These are phyloP conservation scores for Cryptococcus sp. DNA, from an alignment of 1,284 basidiomycete genomes.

Conservation along the genomic window DNA sequence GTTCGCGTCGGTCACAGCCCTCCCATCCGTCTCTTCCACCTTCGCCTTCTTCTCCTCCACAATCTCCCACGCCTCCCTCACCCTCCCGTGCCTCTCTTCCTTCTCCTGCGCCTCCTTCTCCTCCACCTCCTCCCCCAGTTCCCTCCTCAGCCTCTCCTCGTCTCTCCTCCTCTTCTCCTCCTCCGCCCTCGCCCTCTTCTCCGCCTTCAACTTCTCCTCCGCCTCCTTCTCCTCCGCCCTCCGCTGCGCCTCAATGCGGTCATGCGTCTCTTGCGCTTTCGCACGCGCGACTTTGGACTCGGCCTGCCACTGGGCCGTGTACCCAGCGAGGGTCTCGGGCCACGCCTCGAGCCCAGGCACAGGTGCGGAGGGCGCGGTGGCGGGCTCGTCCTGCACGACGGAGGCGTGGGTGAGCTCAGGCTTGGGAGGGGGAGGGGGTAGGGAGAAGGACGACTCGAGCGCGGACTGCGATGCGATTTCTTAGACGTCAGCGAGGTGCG, in stretches of 20 bases:
- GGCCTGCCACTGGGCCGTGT: constrained; percentile 67
- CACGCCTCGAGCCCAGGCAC: constrained; percentile 48
- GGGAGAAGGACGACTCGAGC: constrained; percentile 43
- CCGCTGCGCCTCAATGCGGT: constrained; percentile 60
- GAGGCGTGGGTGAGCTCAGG: constrained; percentile 2
- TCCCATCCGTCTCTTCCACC: constrained; percentile 49
- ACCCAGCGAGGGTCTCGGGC: constrained; percentile 65
- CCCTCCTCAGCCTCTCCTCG: constrained; percentile 19
- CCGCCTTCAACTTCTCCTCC: constrained; percentile 22
- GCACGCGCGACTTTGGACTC: constrained; percentile 68
- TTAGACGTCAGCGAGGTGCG: background rate
- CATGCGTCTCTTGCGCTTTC: constrained; percentile 70
- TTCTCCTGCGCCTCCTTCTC: constrained; percentile 22
- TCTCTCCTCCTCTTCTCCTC: constrained; percentile 26
- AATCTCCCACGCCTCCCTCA: constrained; percentile 58
- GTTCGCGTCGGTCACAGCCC: constrained; percentile 55
- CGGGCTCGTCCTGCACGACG: constrained; percentile 13
- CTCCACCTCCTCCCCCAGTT: constrained; percentile 22
- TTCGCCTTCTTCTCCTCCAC: constrained; percentile 38
- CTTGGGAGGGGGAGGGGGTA: constrained; percentile 37
- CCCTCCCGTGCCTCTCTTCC: constrained; percentile 41
- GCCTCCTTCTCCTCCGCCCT: constrained; percentile 22
- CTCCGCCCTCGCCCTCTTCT: constrained; percentile 26
- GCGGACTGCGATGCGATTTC: constrained; percentile 36
- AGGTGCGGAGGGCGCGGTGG: constrained; percentile 12